These are phyloP conservation scores for Termitomyces sp. DNA, from an alignment of 768 basidiomycete genomes.

Conservation along the genomic window DNA sequence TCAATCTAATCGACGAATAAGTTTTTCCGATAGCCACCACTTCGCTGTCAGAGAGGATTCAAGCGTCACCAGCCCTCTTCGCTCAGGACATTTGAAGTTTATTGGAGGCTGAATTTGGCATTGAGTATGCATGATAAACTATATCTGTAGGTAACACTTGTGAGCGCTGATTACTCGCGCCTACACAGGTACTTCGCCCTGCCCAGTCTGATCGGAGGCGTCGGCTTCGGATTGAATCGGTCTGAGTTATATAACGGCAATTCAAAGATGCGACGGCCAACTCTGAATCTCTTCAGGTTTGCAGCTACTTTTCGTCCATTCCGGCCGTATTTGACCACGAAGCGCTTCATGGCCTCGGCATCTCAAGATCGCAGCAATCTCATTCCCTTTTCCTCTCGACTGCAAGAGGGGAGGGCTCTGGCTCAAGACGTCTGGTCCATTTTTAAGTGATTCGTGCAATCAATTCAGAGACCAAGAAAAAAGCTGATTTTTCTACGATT, in stretches of 20 bases:
- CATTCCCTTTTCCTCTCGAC: conserved; percentile 66
- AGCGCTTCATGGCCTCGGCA: conserved; percentile 11
- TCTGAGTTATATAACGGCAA: neutral
- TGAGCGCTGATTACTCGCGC: neutral
- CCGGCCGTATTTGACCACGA: conserved; percentile 14
- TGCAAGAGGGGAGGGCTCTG: conserved; percentile 71
- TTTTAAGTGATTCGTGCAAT: conserved; percentile 56
- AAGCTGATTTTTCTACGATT: conserved; percentile 7
- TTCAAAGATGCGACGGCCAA: neutral
- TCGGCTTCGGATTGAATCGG: conserved; percentile 12
- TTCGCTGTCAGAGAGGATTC: neutral
- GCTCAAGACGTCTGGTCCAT: conserved; percentile 90
- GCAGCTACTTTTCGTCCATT: conserved; percentile 2
- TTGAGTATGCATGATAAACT: neutral
- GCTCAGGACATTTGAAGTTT: neutral
- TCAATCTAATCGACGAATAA: neutral
- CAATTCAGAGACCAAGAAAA: conserved; percentile 1
- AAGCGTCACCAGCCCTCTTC: too few species aligned
- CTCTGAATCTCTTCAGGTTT: conserved; percentile 4
- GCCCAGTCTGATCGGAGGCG: conserved; percentile 6
- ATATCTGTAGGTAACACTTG: too few species aligned
- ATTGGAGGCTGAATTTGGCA: neutral
- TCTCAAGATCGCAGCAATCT: conserved; percentile 39
- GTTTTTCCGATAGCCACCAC: neutral
- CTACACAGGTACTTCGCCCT: neutral